phyloP scores from a whole-genome alignment of 179 eudicot genomes.

The Actinidia chinensis region DNA sequence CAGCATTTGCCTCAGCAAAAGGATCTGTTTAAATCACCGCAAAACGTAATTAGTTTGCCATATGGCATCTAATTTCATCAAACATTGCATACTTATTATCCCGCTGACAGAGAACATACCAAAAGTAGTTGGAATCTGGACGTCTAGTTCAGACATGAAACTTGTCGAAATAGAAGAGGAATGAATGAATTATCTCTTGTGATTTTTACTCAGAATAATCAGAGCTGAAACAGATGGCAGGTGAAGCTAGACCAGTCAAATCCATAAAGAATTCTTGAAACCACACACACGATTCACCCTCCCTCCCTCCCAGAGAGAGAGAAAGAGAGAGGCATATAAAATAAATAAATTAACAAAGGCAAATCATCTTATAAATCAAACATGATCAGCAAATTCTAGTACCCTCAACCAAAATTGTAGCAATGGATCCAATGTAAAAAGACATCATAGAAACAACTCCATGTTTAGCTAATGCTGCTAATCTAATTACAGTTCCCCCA shows the following conservation, averaged over 20 bases:
- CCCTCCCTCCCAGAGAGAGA: not conserved
- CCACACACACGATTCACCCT: too few relatives aligned
- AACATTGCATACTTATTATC: not conserved
- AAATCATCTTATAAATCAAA: not conserved
- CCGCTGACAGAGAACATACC: not conserved
- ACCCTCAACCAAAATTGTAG: not conserved
- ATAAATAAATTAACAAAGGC: not conserved
- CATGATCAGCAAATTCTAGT: not conserved
- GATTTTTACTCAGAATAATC: not conserved
- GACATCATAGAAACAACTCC: not conserved
- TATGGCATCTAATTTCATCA: conserved; percentile 5
- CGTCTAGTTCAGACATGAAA: conserved; percentile 13
- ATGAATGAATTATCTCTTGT: not conserved
- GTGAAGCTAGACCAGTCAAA: not conserved
- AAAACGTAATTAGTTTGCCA: not conserved
- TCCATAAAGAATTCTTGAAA: not conserved
- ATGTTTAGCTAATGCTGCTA: not conserved
- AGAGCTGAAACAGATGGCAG: conserved; percentile 9
- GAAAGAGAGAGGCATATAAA: not conserved
- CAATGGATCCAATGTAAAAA: not conserved
- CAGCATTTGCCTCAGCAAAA: conserved; percentile 15
- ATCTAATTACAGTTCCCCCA: not conserved
- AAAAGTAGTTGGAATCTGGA: conserved; percentile 4
- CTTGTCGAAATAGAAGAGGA: conserved; percentile 8
- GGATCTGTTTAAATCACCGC: conserved; percentile 3